Conservation (phyloP, 805 yeast genomes). For the Torulaspora delbrueckii region DNA sequence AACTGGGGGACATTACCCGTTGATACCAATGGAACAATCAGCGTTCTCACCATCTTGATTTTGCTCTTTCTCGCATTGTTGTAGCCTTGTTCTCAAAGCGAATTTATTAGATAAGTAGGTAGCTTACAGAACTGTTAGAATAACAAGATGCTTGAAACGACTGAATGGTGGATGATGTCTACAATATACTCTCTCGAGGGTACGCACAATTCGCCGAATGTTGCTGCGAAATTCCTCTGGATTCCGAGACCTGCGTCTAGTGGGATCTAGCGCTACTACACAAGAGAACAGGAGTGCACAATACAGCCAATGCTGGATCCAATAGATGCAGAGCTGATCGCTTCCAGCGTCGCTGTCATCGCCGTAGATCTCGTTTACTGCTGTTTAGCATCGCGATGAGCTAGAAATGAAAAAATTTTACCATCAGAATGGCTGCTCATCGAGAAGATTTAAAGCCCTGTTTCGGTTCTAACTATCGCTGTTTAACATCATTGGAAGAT, state of each 20-base stretch:
- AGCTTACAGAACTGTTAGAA: background rate
- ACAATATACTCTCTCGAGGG: no score
- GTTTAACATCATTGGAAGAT: background rate
- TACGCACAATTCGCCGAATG: background rate
- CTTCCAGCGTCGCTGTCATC: background rate
- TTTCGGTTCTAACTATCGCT: background rate
- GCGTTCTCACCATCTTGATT: constrained; percentile 33
- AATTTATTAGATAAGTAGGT: background rate
- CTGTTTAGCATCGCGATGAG: constrained; percentile 6
- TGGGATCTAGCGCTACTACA: no score
- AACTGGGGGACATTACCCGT: constrained; percentile 90
- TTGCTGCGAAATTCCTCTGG: background rate
- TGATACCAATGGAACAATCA: constrained; percentile 77
- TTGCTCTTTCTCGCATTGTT: background rate
- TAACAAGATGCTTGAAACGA: background rate
- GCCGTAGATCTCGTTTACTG: constrained; percentile 1
- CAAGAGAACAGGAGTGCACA: no score
- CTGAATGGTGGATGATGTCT: no score
- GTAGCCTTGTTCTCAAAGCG: background rate
- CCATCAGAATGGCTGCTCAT: background rate
- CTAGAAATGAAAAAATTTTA: constrained; percentile 5
- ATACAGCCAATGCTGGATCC: no score
- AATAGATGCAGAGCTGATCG: no score
- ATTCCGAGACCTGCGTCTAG: background rate
- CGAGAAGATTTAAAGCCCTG: background rate